phyloP scores from a whole-genome alignment of 345 rosid genomes.

The Populus alba region DNA sequence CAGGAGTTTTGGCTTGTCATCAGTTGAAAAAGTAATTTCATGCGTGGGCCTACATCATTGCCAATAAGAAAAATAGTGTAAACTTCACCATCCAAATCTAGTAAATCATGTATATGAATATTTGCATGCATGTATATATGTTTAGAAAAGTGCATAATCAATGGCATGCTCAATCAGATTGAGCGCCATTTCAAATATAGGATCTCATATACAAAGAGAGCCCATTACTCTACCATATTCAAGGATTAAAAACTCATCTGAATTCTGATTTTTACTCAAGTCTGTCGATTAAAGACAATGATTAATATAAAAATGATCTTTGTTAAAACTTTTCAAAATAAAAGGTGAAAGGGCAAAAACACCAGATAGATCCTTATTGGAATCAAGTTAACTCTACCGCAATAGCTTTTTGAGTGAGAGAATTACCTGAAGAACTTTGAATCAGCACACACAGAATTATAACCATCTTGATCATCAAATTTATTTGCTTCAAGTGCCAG shows the following conservation, averaged over 20 bases:
- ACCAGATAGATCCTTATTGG: neutral
- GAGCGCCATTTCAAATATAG: neutral
- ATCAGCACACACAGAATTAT: slow-evolving; percentile 75
- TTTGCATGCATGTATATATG: neutral
- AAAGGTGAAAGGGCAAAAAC: neutral
- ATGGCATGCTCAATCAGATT: neutral
- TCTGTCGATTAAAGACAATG: neutral
- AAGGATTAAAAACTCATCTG: neutral
- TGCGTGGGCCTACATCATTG: slow-evolving; percentile 78
- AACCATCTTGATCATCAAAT: slow-evolving; percentile 51
- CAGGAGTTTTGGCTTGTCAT: slow-evolving; percentile 95
- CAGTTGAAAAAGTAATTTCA: slow-evolving; percentile 84
- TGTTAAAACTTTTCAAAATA: neutral
- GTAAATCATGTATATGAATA: neutral
- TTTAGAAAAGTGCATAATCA: neutral
- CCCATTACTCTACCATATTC: neutral
- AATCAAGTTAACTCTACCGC: neutral
- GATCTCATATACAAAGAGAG: neutral
- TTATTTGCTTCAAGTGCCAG: slow-evolving; percentile 66
- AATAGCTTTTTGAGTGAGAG: slow-evolving; percentile 13
- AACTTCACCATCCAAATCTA: slow-evolving; percentile 15
- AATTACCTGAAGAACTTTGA: slow-evolving; percentile 59
- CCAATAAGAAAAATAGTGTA: neutral
- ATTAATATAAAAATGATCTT: neutral
- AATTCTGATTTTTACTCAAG: neutral